Conservation (phyloP, 768 basidiomycete species). For the Xerocomellus dryophilus region DNA sequence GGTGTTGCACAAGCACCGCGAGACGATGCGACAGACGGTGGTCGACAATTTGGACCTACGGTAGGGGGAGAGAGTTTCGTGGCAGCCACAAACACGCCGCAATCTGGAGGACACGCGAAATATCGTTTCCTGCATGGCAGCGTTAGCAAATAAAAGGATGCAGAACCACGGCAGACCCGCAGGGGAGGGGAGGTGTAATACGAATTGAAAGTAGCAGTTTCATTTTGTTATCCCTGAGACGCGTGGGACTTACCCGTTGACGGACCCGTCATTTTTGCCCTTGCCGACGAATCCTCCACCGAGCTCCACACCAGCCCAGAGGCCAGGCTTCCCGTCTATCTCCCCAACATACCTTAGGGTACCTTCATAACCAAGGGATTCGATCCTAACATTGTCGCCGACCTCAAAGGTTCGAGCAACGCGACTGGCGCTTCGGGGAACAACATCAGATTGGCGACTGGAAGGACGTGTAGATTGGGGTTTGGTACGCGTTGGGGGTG, state of each 20-base stretch:
- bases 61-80: conserved; percentile 80
- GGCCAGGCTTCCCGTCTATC: conserved; percentile 84
- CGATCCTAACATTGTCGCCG: conserved; percentile 83
- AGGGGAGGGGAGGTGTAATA: neutral
- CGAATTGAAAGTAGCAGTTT: neutral
- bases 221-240: neutral
- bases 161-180: neutral
- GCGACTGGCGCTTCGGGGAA: conserved; percentile 46
- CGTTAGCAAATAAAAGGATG: conserved; percentile 11
- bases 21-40: conserved; percentile 79
- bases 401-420: conserved; percentile 52
- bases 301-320: conserved; percentile 94
- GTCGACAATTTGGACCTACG: conserved; percentile 56
- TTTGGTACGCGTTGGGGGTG: conserved; percentile 44
- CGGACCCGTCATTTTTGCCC: conserved; percentile 94
- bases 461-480: conserved; percentile 57
- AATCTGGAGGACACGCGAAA: conserved; percentile 78
- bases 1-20: conserved; percentile 46
- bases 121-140: conserved; percentile 61
- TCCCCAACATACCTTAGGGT: conserved; percentile 74
- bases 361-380: conserved; percentile 87
- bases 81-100: conserved; percentile 87
- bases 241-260: conserved; percentile 66
- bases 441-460: conserved; percentile 66
- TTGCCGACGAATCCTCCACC: conserved; percentile 81